Percentiles rank a stretch among this genome's conserved stretches.
These are phyloP conservation scores for Colletotrichum sp. DNA, from an alignment of 2,329 filamentous ascomycete species.

Conservation along the genomic window DNA sequence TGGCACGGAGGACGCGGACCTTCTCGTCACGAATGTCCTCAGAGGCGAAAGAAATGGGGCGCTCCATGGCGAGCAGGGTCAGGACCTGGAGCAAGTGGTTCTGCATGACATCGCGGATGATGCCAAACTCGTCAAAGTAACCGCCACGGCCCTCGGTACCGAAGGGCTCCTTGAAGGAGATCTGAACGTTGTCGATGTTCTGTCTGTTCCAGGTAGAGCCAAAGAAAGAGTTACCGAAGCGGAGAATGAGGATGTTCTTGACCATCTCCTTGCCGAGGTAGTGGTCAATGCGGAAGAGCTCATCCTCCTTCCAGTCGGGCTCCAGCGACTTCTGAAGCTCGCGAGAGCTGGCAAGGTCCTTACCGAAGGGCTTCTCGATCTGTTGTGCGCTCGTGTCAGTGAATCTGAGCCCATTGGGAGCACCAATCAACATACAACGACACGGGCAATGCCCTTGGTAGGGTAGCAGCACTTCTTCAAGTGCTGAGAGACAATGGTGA, in stretches of 20 bases:
- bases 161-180: slow-evolving; percentile 99
- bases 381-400: slow-evolving; percentile 37
- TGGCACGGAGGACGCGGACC: slow-evolving; percentile 91
- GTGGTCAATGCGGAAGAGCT: slow-evolving; percentile 99
- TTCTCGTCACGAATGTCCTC: slow-evolving; percentile 99
- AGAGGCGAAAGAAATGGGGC: slow-evolving; percentile 95
- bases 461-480: slow-evolving; percentile 98
- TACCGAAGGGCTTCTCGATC: slow-evolving; percentile 99
- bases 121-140: slow-evolving; percentile 99
- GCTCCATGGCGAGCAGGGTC: slow-evolving; percentile 96
- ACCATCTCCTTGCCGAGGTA: slow-evolving; percentile 99
- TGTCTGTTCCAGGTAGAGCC: slow-evolving; percentile 98
- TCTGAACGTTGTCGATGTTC: slow-evolving; percentile 99
- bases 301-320: slow-evolving; percentile 98
- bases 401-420: not conserved
- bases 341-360: slow-evolving; percentile 92
- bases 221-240: slow-evolving; percentile 99
- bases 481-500: slow-evolving; percentile 96
- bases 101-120: slow-evolving; percentile 99
- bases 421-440: slow-evolving; percentile 72
- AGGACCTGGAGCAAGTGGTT: slow-evolving; percentile 98
- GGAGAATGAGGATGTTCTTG: slow-evolving; percentile 97
- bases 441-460: slow-evolving; percentile 84
- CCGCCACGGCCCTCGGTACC: slow-evolving; percentile 97
- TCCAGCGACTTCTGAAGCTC: slow-evolving; percentile 94